A percentile compares a stretch with the other conserved stretches of the same genome.
phyloP scores from a whole-genome alignment of 2,329 filamentous ascomycete species.

The Sclerotinia glacialis region DNA sequence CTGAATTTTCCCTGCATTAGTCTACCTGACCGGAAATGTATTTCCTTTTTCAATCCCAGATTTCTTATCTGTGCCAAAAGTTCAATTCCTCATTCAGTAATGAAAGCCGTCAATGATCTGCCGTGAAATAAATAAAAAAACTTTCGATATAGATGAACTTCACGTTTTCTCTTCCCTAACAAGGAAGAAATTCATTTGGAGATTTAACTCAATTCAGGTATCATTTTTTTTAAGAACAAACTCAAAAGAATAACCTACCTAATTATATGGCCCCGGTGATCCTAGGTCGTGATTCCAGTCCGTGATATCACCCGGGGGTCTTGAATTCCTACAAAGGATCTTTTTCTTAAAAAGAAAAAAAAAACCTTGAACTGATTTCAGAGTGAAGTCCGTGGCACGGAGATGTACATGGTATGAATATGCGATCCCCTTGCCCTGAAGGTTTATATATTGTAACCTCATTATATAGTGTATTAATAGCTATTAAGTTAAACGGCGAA shows the following conservation, averaged over 20 bases:
- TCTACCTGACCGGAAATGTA: neutral
- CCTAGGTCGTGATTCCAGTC: neutral
- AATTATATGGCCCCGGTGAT: neutral
- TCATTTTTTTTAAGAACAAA: slow-evolving; percentile 10
- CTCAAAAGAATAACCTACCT: slow-evolving; percentile 3
- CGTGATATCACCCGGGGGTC: neutral
- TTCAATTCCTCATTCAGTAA: slow-evolving; percentile 1
- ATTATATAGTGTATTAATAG: slow-evolving; percentile 2
- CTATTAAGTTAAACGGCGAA: neutral
- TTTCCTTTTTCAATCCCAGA: slow-evolving; percentile 6
- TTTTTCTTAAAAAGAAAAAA: neutral
- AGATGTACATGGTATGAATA: neutral
- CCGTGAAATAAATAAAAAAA: slow-evolving; percentile 1
- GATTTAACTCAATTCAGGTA: slow-evolving; percentile 5
- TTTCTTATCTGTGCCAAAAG: neutral
- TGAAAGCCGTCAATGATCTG: slow-evolving; percentile 18
- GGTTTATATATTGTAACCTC: neutral
- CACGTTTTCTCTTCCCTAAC: neutral
- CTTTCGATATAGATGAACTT: neutral
- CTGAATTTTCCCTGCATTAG: slow-evolving; percentile 1
- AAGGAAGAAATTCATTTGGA: slow-evolving; percentile 6
- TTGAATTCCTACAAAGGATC: neutral
- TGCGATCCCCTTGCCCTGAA: neutral
- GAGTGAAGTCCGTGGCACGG: slow-evolving; percentile 6
- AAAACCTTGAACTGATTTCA: neutral